Evolutionary conservation across 2,329 filamentous ascomycete genomes (phyloP).

Genomic region (Lizonia empirigonia): DNA sequence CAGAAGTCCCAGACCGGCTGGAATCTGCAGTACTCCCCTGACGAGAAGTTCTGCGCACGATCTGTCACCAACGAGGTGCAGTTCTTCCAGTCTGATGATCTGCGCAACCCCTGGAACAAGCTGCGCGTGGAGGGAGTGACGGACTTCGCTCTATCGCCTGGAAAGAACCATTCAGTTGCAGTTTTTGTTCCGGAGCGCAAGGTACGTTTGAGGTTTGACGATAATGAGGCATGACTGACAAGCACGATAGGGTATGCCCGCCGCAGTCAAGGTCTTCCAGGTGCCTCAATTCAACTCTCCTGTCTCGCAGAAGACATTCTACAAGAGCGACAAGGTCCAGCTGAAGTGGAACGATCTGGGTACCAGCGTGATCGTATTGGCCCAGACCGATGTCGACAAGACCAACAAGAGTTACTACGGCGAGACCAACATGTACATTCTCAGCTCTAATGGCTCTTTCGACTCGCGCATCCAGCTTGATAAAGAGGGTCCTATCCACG

Average conservation of each 20-base stretch:
- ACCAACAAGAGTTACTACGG: slow-evolving; percentile 99
- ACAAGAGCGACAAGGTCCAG: slow-evolving; percentile 98
- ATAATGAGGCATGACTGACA: slow-evolving; percentile 18
- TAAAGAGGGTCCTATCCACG: slow-evolving; percentile 97
- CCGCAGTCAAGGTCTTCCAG: slow-evolving; percentile 91
- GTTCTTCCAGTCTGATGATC: slow-evolving; percentile 88
- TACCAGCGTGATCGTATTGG: slow-evolving; percentile 89
- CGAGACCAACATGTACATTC: slow-evolving; percentile 94
- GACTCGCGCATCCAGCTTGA: slow-evolving; percentile 91
- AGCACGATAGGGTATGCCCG: slow-evolving; percentile 76
- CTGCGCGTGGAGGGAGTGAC: slow-evolving; percentile 87
- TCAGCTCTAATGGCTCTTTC: slow-evolving; percentile 88
- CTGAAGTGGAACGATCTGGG: slow-evolving; percentile 96
- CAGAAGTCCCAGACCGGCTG: slow-evolving; percentile 95
- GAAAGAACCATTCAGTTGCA: slow-evolving; percentile 87
- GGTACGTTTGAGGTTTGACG: slow-evolving; percentile 56
- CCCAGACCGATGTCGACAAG: slow-evolving; percentile 97
- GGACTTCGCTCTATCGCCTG: slow-evolving; percentile 88
- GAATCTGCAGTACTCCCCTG: slow-evolving; percentile 95
- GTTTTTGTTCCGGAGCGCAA: slow-evolving; percentile 96
- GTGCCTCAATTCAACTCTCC: slow-evolving; percentile 83
- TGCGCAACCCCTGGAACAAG: slow-evolving; percentile 92
- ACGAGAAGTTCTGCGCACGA: slow-evolving; percentile 92
- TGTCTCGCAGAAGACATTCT: slow-evolving; percentile 97
- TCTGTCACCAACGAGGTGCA: slow-evolving; percentile 97